Evolutionary conservation across 1,284 basidiomycete species (phyloP), one percentile per base, ranked within the genome.

Genomic region (Cryptococcus hybrid): DNA sequence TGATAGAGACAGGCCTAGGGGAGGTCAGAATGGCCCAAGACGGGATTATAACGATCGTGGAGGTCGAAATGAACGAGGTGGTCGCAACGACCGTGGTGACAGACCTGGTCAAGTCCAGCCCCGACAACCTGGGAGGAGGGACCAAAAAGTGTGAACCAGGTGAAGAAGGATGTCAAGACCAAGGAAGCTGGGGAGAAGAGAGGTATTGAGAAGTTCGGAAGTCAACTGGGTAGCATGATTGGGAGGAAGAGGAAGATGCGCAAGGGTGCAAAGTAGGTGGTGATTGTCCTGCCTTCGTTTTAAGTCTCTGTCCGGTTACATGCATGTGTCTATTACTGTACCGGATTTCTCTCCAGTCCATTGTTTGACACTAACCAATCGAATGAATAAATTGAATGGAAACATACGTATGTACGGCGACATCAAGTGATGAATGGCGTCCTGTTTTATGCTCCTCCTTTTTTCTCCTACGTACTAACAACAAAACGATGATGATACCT

Each of bases 241-340:
- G 78, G 78, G 7, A 64, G 77, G 47, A 79, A 79, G 71, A 65
- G 78, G 50, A 74, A 74, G 60, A 64, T 66, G 67, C 55, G 75
- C 8, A 73, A 69, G 63, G 68, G 64, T 12, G 66, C 67, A 39
- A 71, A 70, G 56, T 71, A 65, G n/a, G 12, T 13, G n/a, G 2
- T 4, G 7, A 5, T 48, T 42, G 35, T 34, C 47, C 42, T 18
- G 43, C 36, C 4, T 39, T 56, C 43, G 36, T 43, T 13, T 18
- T 18, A 24, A 24, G 24, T 24, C 24, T 2, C 24, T 2, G 24
- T 24, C 24, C 24, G 43, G 40, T 34, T 48, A 8, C 11, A 48
- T 34, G 47, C 47, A 48, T 48, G 3, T 24, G 24, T 24, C 24
- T 48, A 12, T 37, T 13, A 48, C 24, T 9, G 9, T 34, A 34